A percentile compares a stretch with the other conserved stretches of the same genome.
These are phyloP conservation scores for Kwoniella botswanensis DNA, from an alignment of 768 basidiomycete species.

Conservation along the genomic window DNA sequence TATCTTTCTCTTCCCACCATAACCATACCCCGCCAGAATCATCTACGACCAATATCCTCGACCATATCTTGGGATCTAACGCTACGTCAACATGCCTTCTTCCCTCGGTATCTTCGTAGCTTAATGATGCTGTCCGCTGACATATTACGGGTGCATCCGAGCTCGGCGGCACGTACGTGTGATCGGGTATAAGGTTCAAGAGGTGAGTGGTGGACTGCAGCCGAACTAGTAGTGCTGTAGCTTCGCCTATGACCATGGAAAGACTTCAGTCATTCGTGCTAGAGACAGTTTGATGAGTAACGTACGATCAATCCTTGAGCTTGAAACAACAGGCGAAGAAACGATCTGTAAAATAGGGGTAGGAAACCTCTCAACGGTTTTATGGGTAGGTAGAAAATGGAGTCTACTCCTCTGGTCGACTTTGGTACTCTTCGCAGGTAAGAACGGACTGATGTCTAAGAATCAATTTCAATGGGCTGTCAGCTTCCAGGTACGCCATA, in stretches of 20 bases:
- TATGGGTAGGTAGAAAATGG: conserved; percentile 29
- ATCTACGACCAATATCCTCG: conserved; percentile 38
- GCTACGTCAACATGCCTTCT: conserved; percentile 39
- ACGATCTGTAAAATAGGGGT: conserved; percentile 41
- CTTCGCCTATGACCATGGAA: conserved; percentile 22
- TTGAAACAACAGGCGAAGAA: conserved; percentile 33
- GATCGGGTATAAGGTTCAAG: conserved; percentile 38
- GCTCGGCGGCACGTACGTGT: conserved; percentile 21
- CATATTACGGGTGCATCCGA: conserved; percentile 12
- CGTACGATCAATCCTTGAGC: conserved; percentile 34
- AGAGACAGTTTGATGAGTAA: background rate
- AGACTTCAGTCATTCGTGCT: conserved; percentile 1
- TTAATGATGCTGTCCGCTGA: conserved; percentile 19
- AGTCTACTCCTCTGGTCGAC: conserved; percentile 10
- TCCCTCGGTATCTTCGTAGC: conserved; percentile 31
- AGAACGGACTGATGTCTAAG: conserved; percentile 32
- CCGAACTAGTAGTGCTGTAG: conserved; percentile 32
- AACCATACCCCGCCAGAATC: conserved; percentile 47
- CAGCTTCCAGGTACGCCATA: background rate
- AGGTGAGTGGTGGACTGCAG: conserved; percentile 36
- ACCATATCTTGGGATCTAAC: conserved; percentile 36
- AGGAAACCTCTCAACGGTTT: conserved; percentile 32
- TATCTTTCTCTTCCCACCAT: conserved; percentile 37
- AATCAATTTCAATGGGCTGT: background rate
- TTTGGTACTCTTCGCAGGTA: conserved; percentile 15